Evolutionary conservation across 257 asterid genomes (phyloP).

Genomic region (Coffea eugenioides): DNA sequence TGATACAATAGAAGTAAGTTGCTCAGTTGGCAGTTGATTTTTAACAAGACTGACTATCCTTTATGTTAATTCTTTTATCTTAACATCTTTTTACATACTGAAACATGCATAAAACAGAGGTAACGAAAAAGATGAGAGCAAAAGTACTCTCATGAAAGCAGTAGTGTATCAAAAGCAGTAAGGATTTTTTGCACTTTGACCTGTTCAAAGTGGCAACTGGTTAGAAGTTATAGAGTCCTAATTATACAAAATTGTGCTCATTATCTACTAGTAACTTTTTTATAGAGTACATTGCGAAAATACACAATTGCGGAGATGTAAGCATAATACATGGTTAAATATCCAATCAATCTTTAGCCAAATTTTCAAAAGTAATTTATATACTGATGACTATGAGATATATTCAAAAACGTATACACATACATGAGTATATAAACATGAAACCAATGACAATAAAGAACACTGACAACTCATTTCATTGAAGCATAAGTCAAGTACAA

Average conservation of each 20-base stretch:
- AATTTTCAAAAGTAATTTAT: neutral
- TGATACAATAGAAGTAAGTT: neutral
- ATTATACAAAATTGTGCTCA: too few species aligned
- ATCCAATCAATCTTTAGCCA: neutral
- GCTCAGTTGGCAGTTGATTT: neutral
- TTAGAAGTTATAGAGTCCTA: neutral
- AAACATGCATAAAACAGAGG: neutral
- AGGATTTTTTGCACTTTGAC: neutral
- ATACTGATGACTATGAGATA: neutral
- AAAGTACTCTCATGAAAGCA: neutral
- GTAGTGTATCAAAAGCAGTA: neutral
- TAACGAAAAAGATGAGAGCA: neutral
- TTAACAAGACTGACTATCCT: neutral
- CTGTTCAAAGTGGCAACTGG: neutral
- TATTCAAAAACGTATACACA: neutral
- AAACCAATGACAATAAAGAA: neutral
- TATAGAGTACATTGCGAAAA: neutral
- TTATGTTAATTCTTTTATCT: too few species aligned
- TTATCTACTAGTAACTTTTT: neutral
- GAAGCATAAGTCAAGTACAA: slow-evolving; percentile 7
- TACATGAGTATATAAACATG: neutral
- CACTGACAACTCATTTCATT: slow-evolving; percentile 2
- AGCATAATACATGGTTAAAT: neutral
- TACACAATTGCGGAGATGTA: neutral
- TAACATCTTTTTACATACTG: too few species aligned